A percentile compares a stretch with the other conserved stretches of the same genome.
These are phyloP conservation scores for Aspergillus fumigatus DNA, from an alignment of 2,329 filamentous ascomycete species.

Conservation along the genomic window DNA sequence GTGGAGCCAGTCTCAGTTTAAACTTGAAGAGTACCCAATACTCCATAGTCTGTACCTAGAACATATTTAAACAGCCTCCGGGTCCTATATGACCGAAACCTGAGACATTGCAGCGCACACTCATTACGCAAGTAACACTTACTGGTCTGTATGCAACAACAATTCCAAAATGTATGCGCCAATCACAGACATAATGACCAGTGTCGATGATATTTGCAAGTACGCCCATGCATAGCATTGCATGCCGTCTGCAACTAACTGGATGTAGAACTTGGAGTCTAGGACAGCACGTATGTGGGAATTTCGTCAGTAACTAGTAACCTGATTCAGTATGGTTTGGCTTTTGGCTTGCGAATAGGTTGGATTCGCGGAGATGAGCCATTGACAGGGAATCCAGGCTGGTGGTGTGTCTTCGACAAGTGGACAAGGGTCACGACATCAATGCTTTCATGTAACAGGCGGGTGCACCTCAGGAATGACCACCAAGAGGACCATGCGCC, in stretches of 20 bases:
- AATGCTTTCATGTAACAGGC: not conserved
- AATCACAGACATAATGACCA: not conserved
- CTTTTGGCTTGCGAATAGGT: not conserved
- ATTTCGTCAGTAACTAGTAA: not conserved
- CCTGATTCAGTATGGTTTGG: not conserved
- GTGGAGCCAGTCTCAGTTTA: not conserved
- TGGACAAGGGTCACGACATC: not conserved
- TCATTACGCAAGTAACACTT: slow-evolving; percentile 16
- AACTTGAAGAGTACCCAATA: not conserved
- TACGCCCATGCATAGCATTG: not conserved
- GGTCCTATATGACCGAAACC: not conserved
- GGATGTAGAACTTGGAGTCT: not conserved
- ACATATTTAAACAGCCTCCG: not conserved
- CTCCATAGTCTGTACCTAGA: not conserved
- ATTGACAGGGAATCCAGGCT: not conserved
- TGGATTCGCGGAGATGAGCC: not conserved
- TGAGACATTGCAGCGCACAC: slow-evolving; percentile 9
- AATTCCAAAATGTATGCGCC: not conserved
- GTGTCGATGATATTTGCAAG: too few species aligned
- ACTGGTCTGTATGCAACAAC: not conserved
- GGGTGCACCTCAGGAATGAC: slow-evolving; percentile 9
- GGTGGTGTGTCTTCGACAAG: not conserved
- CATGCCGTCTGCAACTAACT: not conserved
- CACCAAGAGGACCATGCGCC: slow-evolving; percentile 20
- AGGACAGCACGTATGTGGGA: not conserved